Conservation (phyloP, 2,329 filamentous ascomycete genomes). For the Talaromyces sp. region DNA sequence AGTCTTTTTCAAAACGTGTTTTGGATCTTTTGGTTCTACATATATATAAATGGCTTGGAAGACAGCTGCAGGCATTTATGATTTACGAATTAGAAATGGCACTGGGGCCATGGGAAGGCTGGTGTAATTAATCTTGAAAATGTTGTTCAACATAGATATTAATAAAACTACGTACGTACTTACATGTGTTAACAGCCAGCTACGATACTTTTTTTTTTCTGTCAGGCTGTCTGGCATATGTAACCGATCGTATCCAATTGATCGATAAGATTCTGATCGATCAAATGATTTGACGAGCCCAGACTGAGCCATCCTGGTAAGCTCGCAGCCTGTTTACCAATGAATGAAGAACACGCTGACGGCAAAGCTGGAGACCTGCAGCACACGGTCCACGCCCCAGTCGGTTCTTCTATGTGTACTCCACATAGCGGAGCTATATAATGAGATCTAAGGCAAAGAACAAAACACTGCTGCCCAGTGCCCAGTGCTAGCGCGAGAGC, state of each 20-base stretch:
- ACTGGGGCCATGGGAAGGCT: not conserved
- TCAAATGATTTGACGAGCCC: not conserved
- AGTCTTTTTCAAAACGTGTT: not conserved
- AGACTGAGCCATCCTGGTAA: not conserved
- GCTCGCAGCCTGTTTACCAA: constrained; percentile 1
- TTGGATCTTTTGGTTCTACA: not conserved
- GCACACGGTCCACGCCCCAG: not conserved
- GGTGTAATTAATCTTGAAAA: not conserved
- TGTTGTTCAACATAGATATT: not conserved
- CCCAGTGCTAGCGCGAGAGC: not conserved
- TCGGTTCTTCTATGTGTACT: not conserved
- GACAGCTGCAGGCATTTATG: not conserved
- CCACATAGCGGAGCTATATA: not conserved
- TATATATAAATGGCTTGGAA: not conserved
- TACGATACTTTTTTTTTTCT: not conserved
- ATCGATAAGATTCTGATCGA: too few relatives aligned
- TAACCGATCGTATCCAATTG: too few relatives aligned
- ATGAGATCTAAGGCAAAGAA: not conserved
- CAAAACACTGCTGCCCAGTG: not conserved
- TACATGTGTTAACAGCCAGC: too few relatives aligned
- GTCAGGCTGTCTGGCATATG: too few relatives aligned
- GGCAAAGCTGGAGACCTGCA: not conserved
- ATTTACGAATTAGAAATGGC: not conserved
- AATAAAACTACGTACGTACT: too few relatives aligned
- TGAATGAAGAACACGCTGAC: constrained; percentile 3